Evolutionary conservation across 257 asterid genomes (phyloP), one percentile per base, ranked within the genome.

Genomic region (Henckelia pumila): DNA sequence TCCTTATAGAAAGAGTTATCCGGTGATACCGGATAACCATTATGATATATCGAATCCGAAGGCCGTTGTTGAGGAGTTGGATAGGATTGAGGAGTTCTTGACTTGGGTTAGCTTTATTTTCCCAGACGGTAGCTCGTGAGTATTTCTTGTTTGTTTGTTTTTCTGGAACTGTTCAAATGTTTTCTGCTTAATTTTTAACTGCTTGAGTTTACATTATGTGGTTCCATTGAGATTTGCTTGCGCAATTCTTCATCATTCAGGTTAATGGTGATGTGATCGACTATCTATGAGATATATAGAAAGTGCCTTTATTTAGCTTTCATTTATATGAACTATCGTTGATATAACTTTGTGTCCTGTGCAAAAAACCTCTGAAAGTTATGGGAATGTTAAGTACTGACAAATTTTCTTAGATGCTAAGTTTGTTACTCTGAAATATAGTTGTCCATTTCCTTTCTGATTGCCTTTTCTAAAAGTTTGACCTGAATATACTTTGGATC

Each of bases 31-130:
- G 2, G 77, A 80, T 62, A 61, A 84, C 49, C 72, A 87, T 61
- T 44, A 53, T 23, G 96, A 94, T 74, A 74, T 94, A 21, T 58
- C 78, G 2, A 77, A 59, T 50, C 86, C 96, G 0, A 88, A 91
- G 86, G 19, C 86, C 1, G 96, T 82, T 4, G 82, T 94, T 72
- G 97, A 94, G 85, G 99, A 94, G 92, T 77, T 94, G 70, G 97
- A 91, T 85, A 91, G 96, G 85, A 88, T 85, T 80, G 99, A 94
- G 77, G 99, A 94, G 79, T 88, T 94, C 75, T 73, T 94, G 89
- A 83, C n/a, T 1, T 94, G 99, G 97, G 96, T 89, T 68, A 88
- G 99, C 86, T 91, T 56, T 84, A 84, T 94, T 84, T 94, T 94
- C 61, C 74, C 75, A 1, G 93, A 94, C 61, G 97, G 93, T 26